Conservation (phyloP, 2,329 filamentous ascomycete genomes). For the Beauveria varroae region DNA sequence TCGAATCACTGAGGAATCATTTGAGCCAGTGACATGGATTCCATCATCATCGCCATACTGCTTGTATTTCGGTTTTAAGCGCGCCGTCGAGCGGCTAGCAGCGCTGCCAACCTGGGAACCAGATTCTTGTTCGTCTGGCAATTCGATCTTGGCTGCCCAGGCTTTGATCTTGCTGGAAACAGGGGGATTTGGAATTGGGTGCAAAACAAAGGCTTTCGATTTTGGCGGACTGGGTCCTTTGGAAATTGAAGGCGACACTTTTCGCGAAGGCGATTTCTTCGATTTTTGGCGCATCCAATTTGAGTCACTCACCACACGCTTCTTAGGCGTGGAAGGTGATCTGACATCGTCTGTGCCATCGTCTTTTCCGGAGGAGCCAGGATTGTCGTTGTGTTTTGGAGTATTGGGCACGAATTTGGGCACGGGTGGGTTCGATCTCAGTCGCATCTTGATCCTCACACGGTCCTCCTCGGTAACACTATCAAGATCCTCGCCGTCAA, state of each 20-base stretch:
- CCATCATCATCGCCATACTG: conserved; percentile 22
- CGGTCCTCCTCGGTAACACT: conserved; percentile 56
- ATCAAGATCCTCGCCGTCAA: conserved; percentile 47
- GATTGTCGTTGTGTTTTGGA: conserved; percentile 19
- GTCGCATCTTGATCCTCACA: conserved; percentile 46
- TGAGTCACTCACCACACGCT: conserved; percentile 86
- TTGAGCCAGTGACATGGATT: conserved; percentile 20
- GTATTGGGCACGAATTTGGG: conserved; percentile 13
- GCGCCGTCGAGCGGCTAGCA: conserved; percentile 14
- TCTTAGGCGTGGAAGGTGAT: conserved; percentile 64
- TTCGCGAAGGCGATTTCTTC: conserved; percentile 40
- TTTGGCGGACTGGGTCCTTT: conserved; percentile 25
- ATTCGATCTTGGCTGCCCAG: conserved; percentile 51
- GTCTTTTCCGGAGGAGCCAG: conserved; percentile 12
- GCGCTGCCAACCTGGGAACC: conserved; percentile 23
- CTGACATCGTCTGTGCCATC: conserved; percentile 28
- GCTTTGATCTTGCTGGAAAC: conserved; percentile 54
- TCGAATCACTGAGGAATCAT: conserved; percentile 6
- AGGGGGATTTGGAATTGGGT: conserved; percentile 45
- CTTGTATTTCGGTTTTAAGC: conserved; percentile 9
- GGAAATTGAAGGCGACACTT: conserved; percentile 25
- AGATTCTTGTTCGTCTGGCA: conserved; percentile 30
- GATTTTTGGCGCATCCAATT: conserved; percentile 68
- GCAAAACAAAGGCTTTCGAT: conserved; percentile 52
- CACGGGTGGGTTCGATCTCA: conserved; percentile 32